Conservation (phyloP, 2,329 filamentous ascomycete species). For the Colletotrichum sp. region DNA sequence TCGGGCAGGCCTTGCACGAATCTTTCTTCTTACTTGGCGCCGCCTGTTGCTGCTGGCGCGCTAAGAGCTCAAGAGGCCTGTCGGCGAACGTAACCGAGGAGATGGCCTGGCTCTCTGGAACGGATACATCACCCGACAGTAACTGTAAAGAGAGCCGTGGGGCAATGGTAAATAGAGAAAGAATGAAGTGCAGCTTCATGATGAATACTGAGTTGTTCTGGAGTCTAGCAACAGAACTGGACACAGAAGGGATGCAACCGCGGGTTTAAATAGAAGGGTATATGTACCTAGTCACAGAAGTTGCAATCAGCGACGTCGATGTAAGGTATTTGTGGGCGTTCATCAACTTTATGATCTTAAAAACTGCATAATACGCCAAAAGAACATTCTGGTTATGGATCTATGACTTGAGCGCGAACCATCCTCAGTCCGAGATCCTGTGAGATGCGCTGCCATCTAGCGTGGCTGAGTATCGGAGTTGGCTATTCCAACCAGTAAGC, state of each 20-base stretch:
- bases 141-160: background rate
- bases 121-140: background rate
- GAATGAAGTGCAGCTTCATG: background rate
- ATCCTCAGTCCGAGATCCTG: background rate
- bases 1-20: background rate
- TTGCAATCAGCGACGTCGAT: background rate
- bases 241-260: background rate
- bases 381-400: background rate
- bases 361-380: rapidly evolving
- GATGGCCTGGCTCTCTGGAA: background rate
- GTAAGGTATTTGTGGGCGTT: background rate
- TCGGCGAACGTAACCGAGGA: background rate
- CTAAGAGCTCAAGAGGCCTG: background rate
- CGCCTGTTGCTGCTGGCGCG: background rate
- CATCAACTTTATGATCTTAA: background rate
- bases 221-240: no score
- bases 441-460: background rate
- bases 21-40: background rate
- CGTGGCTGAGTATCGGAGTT: background rate
- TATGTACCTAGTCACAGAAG: background rate
- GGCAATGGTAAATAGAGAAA: background rate
- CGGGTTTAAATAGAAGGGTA: background rate
- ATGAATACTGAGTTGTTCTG: background rate
- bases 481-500: background rate
- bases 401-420: background rate